phyloP scores from a whole-genome alignment of 2,329 filamentous ascomycete genomes.

The Scedosporium minutisporum region DNA sequence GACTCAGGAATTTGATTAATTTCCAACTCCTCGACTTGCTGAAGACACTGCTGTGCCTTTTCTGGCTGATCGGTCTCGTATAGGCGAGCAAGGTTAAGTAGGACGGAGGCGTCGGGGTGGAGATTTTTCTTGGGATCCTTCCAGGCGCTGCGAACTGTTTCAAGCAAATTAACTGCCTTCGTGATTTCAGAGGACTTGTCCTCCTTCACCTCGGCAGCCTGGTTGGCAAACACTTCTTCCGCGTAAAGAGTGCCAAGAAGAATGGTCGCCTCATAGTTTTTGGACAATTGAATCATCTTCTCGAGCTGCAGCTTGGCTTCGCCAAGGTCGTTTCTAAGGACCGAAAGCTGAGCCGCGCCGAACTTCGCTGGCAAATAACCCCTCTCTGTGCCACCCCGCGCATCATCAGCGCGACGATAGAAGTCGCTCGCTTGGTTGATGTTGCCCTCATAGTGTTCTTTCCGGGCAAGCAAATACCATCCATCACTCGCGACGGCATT shows the following conservation, averaged over 20 bases:
- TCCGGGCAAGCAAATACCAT: slow-evolving; percentile 88
- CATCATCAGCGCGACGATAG: slow-evolving; percentile 84
- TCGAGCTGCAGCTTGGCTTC: slow-evolving; percentile 90
- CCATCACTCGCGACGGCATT: slow-evolving; percentile 95
- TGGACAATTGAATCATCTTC: slow-evolving; percentile 83
- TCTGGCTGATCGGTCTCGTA: slow-evolving; percentile 83
- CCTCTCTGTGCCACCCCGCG: slow-evolving; percentile 79
- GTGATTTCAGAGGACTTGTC: slow-evolving; percentile 79
- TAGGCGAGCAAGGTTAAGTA: slow-evolving; percentile 83
- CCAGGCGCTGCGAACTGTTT: slow-evolving; percentile 78
- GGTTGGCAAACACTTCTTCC: slow-evolving; percentile 80
- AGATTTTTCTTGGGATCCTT: slow-evolving; percentile 84
- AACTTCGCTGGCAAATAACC: slow-evolving; percentile 94
- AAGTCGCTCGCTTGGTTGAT: slow-evolving; percentile 68
- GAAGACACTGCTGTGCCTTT: slow-evolving; percentile 82
- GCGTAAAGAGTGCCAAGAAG: slow-evolving; percentile 86
- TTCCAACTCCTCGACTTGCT: slow-evolving; percentile 87
- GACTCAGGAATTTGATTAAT: slow-evolving; percentile 66
- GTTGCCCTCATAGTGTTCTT: slow-evolving; percentile 77
- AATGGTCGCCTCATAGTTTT: slow-evolving; percentile 80
- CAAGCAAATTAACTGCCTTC: slow-evolving; percentile 77
- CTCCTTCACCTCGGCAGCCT: slow-evolving; percentile 64
- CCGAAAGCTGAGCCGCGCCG: slow-evolving; percentile 80
- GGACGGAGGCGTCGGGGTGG: slow-evolving; percentile 71
- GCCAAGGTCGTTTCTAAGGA: slow-evolving; percentile 73